A percentile compares a stretch with the other conserved stretches of the same genome.
These are phyloP conservation scores for Pterocarpus macrocarpus DNA, from an alignment of 306 rosid genomes.

Conservation along the genomic window DNA sequence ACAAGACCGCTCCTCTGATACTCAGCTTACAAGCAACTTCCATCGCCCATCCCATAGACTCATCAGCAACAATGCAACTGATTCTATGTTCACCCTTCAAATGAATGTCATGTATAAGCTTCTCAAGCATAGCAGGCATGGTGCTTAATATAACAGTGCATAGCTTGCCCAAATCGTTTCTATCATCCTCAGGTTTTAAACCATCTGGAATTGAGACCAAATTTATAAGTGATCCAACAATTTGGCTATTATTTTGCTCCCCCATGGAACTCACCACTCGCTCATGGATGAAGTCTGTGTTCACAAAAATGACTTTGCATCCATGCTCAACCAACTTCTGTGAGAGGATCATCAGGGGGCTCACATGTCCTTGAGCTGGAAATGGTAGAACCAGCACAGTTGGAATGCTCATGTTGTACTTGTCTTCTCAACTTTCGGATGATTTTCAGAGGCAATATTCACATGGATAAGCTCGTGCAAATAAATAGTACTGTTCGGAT, in stretches of 20 bases:
- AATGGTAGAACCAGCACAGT: constrained; percentile 37
- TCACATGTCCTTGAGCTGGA: constrained; percentile 49
- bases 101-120: constrained; percentile 44
- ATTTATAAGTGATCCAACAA: not conserved
- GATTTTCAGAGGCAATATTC: not conserved
- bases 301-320: constrained; percentile 51
- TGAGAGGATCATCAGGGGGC: constrained; percentile 45
- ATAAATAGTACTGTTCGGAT: too few relatives aligned
- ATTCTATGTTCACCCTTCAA: constrained; percentile 9
- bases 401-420: constrained; percentile 29
- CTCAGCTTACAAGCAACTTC: constrained; percentile 35
- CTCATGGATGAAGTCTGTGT: constrained; percentile 49
- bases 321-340: constrained; percentile 46
- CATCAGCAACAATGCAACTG: constrained; percentile 29
- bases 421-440: too few relatives aligned
- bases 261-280: constrained; percentile 37
- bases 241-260: not conserved
- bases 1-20: constrained; percentile 42
- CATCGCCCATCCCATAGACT: constrained; percentile 29
- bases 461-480: too few relatives aligned
- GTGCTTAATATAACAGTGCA: constrained; percentile 7
- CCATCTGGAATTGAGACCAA: constrained; percentile 56
- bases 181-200: constrained; percentile 48
- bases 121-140: constrained; percentile 54
- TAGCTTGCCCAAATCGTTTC: constrained; percentile 26